Conservation (phyloP, 345 rosid species). For the Rhizophora apiculata region DNA sequence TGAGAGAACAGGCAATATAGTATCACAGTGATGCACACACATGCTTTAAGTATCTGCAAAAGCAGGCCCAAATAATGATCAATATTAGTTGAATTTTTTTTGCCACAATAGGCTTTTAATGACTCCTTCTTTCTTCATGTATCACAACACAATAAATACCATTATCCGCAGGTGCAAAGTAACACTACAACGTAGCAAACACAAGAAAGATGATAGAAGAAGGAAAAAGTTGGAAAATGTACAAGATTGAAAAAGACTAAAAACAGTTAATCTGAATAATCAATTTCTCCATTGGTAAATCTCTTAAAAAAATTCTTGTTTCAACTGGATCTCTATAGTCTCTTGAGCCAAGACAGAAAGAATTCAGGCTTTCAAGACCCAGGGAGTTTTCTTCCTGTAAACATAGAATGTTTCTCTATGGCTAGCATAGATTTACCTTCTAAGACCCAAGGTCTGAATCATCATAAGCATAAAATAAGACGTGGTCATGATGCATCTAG, state of each 20-base stretch:
- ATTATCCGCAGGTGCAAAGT: background rate
- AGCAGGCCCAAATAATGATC: background rate
- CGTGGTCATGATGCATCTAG: no score
- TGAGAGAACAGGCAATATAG: no score
- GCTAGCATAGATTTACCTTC: no score
- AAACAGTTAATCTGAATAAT: background rate
- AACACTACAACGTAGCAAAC: background rate
- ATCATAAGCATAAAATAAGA: no score
- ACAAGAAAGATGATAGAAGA: background rate
- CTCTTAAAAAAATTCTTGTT: no score
- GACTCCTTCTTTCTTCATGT: background rate
- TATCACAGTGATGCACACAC: no score
- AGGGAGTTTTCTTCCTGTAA: no score
- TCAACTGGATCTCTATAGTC: no score
- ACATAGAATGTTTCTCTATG: no score
- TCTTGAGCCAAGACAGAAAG: no score
- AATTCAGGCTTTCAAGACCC: no score
- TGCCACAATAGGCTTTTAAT: background rate
- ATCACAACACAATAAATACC: background rate
- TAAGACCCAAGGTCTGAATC: no score
- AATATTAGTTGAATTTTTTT: background rate
- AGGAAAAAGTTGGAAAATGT: background rate
- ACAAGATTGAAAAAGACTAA: background rate
- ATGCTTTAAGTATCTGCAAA: background rate
- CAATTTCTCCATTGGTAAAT: background rate